Evolutionary conservation across 352 stramenopile species (phyloP).

Genomic region (Bremia lactucae): DNA sequence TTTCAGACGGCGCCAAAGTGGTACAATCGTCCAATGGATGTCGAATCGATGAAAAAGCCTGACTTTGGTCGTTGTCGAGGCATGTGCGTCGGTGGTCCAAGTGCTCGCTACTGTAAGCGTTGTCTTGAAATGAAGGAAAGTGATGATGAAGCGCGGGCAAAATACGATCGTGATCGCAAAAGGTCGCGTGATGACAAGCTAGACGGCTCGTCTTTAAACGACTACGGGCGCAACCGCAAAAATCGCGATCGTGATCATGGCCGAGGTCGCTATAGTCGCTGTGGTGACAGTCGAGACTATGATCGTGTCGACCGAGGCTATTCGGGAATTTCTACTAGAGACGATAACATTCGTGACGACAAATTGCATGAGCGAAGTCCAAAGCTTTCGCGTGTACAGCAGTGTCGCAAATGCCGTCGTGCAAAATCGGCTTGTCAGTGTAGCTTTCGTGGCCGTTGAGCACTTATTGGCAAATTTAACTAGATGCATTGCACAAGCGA

Average conservation of each 20-base stretch:
- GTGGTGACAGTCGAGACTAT: slow-evolving; percentile 10
- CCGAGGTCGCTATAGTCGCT: slow-evolving; percentile 20
- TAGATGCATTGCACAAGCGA: too few species aligned
- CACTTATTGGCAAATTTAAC: too few species aligned
- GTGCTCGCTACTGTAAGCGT: slow-evolving; percentile 48
- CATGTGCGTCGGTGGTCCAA: slow-evolving; percentile 48
- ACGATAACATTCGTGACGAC: slow-evolving; percentile 23
- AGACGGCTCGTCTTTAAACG: slow-evolving; percentile 14
- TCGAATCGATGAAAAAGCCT: slow-evolving; percentile 53
- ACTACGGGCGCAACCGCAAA: slow-evolving; percentile 6
- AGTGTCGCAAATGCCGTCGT: slow-evolving; percentile 44
- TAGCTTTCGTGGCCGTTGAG: slow-evolving; percentile 31
- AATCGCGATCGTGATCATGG: slow-evolving; percentile 11
- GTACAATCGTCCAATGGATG: slow-evolving; percentile 49
- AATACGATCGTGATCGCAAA: slow-evolving; percentile 11
- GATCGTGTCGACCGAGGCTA: slow-evolving; percentile 22
- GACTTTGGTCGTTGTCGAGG: slow-evolving; percentile 37
- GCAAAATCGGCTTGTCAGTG: slow-evolving; percentile 41
- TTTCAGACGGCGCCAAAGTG: slow-evolving; percentile 61
- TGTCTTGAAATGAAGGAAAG: slow-evolving; percentile 60
- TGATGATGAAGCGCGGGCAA: slow-evolving; percentile 27
- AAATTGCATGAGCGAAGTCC: slow-evolving; percentile 23
- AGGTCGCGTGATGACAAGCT: slow-evolving; percentile 16
- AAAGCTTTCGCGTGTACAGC: slow-evolving; percentile 32
- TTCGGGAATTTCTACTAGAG: slow-evolving; percentile 12